phyloP scores from a whole-genome alignment of 1,139 yeast species.

The Nakaseomyces bracarensis region DNA sequence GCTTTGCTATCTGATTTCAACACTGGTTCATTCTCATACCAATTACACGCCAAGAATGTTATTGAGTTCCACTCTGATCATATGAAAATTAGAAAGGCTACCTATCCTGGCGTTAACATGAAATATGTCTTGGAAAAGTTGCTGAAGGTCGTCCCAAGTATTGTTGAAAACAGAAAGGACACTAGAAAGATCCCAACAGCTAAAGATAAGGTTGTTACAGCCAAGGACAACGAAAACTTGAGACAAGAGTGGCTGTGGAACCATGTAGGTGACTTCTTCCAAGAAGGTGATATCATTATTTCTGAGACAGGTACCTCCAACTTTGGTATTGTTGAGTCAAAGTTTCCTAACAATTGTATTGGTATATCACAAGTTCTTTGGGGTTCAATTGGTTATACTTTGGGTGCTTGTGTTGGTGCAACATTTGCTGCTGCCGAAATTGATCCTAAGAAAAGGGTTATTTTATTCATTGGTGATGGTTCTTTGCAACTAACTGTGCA shows the following conservation, averaged over 20 bases:
- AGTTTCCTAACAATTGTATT: constrained; percentile 61
- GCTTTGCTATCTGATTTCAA: constrained; percentile 77
- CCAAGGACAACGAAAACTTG: constrained; percentile 31
- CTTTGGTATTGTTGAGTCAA: constrained; percentile 71
- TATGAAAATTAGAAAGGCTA: constrained; percentile 64
- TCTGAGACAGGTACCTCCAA: constrained; percentile 89
- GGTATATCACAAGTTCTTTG: constrained; percentile 85
- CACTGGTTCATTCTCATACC: constrained; percentile 79
- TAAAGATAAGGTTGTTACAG: constrained; percentile 16
- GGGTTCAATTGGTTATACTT: constrained; percentile 86
- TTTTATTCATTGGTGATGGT: constrained; percentile 83
- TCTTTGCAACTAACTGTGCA: constrained; percentile 82
- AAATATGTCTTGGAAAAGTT: constrained; percentile 50
- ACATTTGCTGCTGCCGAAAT: constrained; percentile 73
- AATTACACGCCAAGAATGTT: constrained; percentile 65
- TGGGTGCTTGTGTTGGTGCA: constrained; percentile 80
- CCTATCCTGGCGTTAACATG: constrained; percentile 70
- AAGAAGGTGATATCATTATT: constrained; percentile 69
- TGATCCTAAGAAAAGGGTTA: constrained; percentile 60
- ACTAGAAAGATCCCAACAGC: constrained; percentile 38
- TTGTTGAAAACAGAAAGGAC: constrained; percentile 37
- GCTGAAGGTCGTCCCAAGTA: constrained; percentile 39
- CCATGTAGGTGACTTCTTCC: constrained; percentile 61
- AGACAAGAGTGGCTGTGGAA: constrained; percentile 81
- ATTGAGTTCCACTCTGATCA: constrained; percentile 84